phyloP scores from a whole-genome alignment of 805 yeast species.

The Cyberlindnera misumaiensis region DNA sequence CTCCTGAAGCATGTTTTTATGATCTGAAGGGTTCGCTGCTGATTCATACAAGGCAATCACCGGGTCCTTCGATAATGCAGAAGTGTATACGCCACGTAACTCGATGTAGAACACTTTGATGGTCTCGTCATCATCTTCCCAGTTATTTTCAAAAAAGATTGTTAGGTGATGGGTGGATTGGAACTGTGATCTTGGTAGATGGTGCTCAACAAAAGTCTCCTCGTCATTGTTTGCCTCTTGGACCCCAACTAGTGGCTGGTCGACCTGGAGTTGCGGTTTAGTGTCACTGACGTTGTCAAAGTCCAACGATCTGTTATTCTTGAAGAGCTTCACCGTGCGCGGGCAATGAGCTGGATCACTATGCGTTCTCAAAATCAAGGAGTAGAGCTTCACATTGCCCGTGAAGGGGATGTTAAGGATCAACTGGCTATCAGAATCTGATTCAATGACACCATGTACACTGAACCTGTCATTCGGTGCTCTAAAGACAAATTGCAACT shows the following conservation, averaged over 20 bases:
- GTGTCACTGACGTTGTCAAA: slow-evolving; percentile 52
- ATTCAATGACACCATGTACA: slow-evolving; percentile 40
- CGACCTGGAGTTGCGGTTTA: slow-evolving; percentile 43
- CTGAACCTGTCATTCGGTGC: slow-evolving; percentile 40
- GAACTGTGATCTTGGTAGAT: slow-evolving; percentile 66
- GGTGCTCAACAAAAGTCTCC: slow-evolving; percentile 70
- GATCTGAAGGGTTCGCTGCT: slow-evolving; percentile 91
- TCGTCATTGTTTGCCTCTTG: slow-evolving; percentile 35
- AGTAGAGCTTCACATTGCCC: slow-evolving; percentile 65
- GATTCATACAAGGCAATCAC: slow-evolving; percentile 76
- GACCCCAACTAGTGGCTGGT: slow-evolving; percentile 62
- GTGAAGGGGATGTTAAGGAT: slow-evolving; percentile 76
- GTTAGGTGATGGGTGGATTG: slow-evolving; percentile 64
- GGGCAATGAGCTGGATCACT: slow-evolving; percentile 61
- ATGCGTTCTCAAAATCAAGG: slow-evolving; percentile 62
- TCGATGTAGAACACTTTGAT: slow-evolving; percentile 65
- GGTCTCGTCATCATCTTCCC: slow-evolving; percentile 54
- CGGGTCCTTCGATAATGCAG: slow-evolving; percentile 56
- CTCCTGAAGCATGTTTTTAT: slow-evolving; percentile 34
- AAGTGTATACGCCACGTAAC: slow-evolving; percentile 60
- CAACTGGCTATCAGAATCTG: slow-evolving; percentile 80
- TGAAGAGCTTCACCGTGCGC: slow-evolving; percentile 58
- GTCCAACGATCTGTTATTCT: slow-evolving; percentile 64
- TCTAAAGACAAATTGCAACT: slow-evolving; percentile 41
- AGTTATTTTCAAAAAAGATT: slow-evolving; percentile 59